Evolutionary conservation across 73 alveolate genomes (phyloP).

Genomic region (Tetrahymena thermophila): DNA sequence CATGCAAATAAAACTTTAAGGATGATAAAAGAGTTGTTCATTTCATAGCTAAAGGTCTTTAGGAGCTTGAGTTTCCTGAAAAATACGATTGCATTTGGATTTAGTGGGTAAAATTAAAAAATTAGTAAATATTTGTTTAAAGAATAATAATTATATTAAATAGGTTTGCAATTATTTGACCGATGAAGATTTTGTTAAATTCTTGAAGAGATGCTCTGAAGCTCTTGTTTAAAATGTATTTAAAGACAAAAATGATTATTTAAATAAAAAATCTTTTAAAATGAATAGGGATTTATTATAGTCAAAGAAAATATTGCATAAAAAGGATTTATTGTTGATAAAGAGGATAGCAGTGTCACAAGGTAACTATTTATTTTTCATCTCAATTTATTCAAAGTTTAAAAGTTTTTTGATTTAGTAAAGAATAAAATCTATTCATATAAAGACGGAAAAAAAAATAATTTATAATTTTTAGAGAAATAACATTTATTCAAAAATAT

Average conservation of each 20-base stretch:
- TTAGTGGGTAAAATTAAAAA: slow-evolving; percentile 35
- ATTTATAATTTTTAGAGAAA: too few species aligned
- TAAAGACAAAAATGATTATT: background rate
- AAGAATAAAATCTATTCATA: too few species aligned
- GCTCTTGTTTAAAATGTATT: background rate
- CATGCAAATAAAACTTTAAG: background rate
- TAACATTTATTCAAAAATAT: too few species aligned
- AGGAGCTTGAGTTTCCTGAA: slow-evolving; percentile 42
- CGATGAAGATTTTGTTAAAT: slow-evolving; percentile 45
- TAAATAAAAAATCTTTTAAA: background rate
- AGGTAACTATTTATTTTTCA: background rate
- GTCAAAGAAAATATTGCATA: slow-evolving; percentile 54
- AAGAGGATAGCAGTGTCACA: slow-evolving; percentile 38
- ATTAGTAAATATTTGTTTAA: background rate
- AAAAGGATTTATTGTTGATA: slow-evolving; percentile 28
- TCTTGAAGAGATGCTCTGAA: slow-evolving; percentile 40
- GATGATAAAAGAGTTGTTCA: slow-evolving; percentile 3
- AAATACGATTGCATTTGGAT: slow-evolving; percentile 57
- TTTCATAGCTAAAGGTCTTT: slow-evolving; percentile 31
- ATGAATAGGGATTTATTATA: slow-evolving; percentile 28
- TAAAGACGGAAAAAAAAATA: too few species aligned
- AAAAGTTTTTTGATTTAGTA: too few species aligned
- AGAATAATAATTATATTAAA: background rate
- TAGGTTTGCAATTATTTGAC: slow-evolving; percentile 34
- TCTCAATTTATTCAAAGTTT: too few species aligned